Percentiles rank a stretch among this genome's conserved stretches.
Conservation (phyloP, 768 basidiomycete species). For the Russula compacta region DNA sequence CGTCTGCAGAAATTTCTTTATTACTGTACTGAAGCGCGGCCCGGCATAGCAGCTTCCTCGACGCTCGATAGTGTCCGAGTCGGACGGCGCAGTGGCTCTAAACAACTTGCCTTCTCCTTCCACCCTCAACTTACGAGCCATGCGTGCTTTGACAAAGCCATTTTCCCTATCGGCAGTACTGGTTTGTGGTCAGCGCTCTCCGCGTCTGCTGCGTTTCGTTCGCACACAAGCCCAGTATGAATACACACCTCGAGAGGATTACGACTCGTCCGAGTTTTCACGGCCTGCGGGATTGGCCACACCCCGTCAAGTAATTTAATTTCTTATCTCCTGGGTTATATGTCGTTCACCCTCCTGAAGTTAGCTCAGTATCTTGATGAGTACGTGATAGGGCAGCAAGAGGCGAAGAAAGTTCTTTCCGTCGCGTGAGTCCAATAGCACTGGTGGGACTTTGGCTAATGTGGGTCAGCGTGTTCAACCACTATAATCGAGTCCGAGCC, state of each 20-base stretch:
- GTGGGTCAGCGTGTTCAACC: constrained; percentile 73
- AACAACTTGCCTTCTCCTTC: neutral
- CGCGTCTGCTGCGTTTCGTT: neutral
- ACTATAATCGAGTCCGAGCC: constrained; percentile 81
- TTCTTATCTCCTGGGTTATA: neutral
- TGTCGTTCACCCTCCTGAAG: constrained; percentile 30
- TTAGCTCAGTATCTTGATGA: constrained; percentile 79
- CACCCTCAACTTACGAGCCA: neutral
- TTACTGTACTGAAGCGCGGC: neutral
- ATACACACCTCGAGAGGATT: constrained; percentile 12
- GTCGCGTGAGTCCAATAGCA: constrained; percentile 69
- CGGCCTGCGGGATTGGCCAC: constrained; percentile 30
- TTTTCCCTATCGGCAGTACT: neutral
- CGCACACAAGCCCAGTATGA: constrained; percentile 20
- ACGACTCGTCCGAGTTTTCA: constrained; percentile 3
- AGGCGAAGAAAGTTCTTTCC: constrained; percentile 87
- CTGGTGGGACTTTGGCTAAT: neutral
- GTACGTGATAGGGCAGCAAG: constrained; percentile 86
- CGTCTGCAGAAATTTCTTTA: neutral
- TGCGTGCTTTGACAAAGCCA: neutral
- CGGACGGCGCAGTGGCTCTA: neutral
- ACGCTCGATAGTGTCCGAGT: neutral
- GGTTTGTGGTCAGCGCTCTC: neutral
- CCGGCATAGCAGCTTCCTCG: neutral
- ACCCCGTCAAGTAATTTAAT: constrained; percentile 36